Evolutionary conservation across 2,329 filamentous ascomycete species (phyloP).

Genomic region (Pleurostoma richardsiae): DNA sequence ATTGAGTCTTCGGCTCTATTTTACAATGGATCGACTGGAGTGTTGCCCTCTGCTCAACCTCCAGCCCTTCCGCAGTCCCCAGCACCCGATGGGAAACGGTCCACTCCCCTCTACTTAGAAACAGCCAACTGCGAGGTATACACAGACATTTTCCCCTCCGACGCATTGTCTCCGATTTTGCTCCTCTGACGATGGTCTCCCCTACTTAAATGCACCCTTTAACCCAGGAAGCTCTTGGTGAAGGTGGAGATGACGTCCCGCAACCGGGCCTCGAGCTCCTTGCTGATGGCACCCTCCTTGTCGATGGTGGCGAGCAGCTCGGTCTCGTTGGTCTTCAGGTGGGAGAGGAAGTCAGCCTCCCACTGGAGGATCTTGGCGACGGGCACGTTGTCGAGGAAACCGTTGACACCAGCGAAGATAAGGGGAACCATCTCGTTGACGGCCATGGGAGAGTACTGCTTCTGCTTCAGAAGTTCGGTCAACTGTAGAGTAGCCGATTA

Average conservation of each 20-base stretch:
- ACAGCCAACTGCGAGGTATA: conserved; percentile 42
- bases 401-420: conserved; percentile 99
- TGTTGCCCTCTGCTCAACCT: conserved; percentile 35
- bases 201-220: conserved; percentile 34
- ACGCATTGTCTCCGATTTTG: conserved; percentile 20
- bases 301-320: conserved; percentile 83
- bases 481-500: conserved; percentile 40
- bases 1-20: conserved; percentile 59
- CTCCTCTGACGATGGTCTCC: conserved; percentile 15
- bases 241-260: conserved; percentile 73
- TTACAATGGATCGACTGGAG: conserved; percentile 53
- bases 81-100: conserved; percentile 36
- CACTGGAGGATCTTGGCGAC: conserved; percentile 88
- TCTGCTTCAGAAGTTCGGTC: conserved; percentile 99
- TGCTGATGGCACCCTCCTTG: conserved; percentile 93
- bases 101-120: conserved; percentile 40
- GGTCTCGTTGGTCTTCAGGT: conserved; percentile 86
- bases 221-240: conserved; percentile 85
- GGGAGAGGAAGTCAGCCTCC: conserved; percentile 90
- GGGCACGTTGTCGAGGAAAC: conserved; percentile 82
- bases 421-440: conserved; percentile 99
- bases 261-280: conserved; percentile 81
- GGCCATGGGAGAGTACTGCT: conserved; percentile 98
- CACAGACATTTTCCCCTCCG: conserved; percentile 36
- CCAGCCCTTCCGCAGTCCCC: conserved; percentile 37